Evolutionary conservation across 2,329 filamentous ascomycete genomes (phyloP).

Genomic region (Trichoderma guizhouense): DNA sequence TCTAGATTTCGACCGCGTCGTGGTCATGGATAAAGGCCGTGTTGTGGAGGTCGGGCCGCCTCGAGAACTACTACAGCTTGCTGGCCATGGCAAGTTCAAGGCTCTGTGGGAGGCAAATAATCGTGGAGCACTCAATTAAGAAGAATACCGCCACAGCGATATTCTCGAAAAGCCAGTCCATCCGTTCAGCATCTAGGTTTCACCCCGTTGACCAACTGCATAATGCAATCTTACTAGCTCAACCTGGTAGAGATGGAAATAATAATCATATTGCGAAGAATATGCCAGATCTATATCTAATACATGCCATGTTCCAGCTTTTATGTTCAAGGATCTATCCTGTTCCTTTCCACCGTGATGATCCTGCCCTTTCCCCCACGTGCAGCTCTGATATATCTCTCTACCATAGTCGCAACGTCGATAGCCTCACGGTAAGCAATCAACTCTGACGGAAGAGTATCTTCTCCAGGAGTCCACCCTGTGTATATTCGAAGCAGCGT

Average conservation of each 20-base stretch:
- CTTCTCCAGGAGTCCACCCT: slow-evolving; percentile 40
- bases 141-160: background rate
- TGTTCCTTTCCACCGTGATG: slow-evolving; percentile 47
- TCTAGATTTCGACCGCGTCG: slow-evolving; percentile 30
- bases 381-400: slow-evolving; percentile 45
- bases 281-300: background rate
- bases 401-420: slow-evolving; percentile 40
- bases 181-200: no score
- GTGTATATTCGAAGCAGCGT: slow-evolving; percentile 43
- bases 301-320: no score
- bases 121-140: background rate
- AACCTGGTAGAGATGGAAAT: background rate
- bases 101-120: slow-evolving; percentile 30
- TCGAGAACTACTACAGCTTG: slow-evolving; percentile 19
- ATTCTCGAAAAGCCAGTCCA: background rate
- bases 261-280: background rate
- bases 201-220: background rate
- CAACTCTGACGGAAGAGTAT: slow-evolving; percentile 33
- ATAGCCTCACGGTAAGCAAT: slow-evolving; percentile 35
- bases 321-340: slow-evolving; percentile 15
- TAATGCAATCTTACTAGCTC: background rate
- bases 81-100: slow-evolving; percentile 24
- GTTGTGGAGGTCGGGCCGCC: slow-evolving; percentile 29
- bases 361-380: slow-evolving; percentile 48
- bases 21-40: slow-evolving; percentile 28